Evolutionary conservation across 2,329 filamentous ascomycete genomes (phyloP), one percentile per base, ranked within the genome.

Genomic region (Tolypocladium inflatum): DNA sequence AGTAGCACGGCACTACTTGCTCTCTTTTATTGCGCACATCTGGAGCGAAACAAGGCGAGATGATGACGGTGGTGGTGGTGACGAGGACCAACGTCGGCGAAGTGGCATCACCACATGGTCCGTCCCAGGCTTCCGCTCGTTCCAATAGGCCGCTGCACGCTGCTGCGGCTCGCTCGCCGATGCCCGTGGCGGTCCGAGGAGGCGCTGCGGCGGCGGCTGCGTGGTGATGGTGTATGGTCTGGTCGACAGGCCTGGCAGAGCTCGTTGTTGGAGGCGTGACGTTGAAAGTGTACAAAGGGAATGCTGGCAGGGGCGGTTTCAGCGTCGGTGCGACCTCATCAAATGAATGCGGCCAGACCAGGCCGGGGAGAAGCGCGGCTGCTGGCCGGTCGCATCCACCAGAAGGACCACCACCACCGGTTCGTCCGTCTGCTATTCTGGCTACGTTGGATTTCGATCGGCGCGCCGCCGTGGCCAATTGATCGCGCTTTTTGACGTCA

Each of bases 251-350:
- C 26, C 26, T n/a, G 48, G 48, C 48, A 33, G 48, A 33, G 48
- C 13, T n/a, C 11, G 48, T 33, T 19, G 48, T 51, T 21, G 30
- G 48, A 21, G n/a, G 48, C 48, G 10, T 30, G 48, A 50, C 6
- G 26, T 5, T 33, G 45, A 6, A 33, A 33, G 48, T n/a, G 45
- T 13, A 5, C 7, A 21, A 21, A 37, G 30, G 42, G 43, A 57
- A 23, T 26, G 35, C 7, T 42, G 58, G 56, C 38, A 30, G 37
- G 56, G 56, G 51, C 51, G 43, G 57, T 58, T 58, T 58, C 57
- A 52, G 57, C 53, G 57, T 26, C 37, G 19, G 45, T 39, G 54
- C 57, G 38, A 53, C 54, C 45, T 54, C 39, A 38, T 56, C 54
- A 54, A 43, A 56, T 30, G 54, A 57, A 35, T 21, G 21, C 13